Base-by-base conservation (phyloP, 371 early-diverging fungal genomes). In the Haplosporangium sp. region DNA sequence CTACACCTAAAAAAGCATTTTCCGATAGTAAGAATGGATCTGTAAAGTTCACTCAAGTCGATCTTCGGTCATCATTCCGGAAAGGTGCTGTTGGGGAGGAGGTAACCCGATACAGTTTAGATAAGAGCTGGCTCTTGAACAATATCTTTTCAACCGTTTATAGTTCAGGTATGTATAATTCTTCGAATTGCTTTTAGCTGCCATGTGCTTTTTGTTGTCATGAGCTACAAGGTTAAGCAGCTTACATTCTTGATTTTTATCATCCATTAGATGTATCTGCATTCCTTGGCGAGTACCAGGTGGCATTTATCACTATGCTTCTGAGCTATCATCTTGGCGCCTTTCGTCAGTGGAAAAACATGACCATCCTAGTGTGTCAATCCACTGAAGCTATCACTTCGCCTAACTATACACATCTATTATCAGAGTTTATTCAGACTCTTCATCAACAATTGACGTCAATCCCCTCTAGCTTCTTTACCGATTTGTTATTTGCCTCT, bases 81-180 rank as follows among this genome's bases (percentile, higher is more conserved):
- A 60, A 76, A 10, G 91, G 92, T 8, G 93, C 96, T 2, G 82
- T 91, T 0, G 93, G 94, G 0, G 86, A 87, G 15, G 90, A 93
- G 56, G 73, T 93, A 0, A 95, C 95, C 34, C 88, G 88, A 61
- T 96, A 95, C 88, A 95, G 94, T 78, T 73, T 91, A 20, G 98
- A 98, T 87, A 97, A 97, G 84, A 93, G 93, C 52, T 97, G 94
- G 92, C 86, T 97, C 40, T 85, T 96, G 45, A 64, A 67, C 1
- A 72, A 88, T 7, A 65, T 93, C 7, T 71, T 83, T 34, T 70
- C 70, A 9, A 72, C 69, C 1, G 64, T 40, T 11, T 76, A 66
- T 61, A 57, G 59, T 8, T 72, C 72, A 52, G 76, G 82, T 76
- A 72, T 10, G 60, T 39, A 38, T 40, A 60, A 40, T 40, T 39